Evolutionary conservation across 1,284 basidiomycete genomes (phyloP).

Genomic region (Testicularia cyperi): DNA sequence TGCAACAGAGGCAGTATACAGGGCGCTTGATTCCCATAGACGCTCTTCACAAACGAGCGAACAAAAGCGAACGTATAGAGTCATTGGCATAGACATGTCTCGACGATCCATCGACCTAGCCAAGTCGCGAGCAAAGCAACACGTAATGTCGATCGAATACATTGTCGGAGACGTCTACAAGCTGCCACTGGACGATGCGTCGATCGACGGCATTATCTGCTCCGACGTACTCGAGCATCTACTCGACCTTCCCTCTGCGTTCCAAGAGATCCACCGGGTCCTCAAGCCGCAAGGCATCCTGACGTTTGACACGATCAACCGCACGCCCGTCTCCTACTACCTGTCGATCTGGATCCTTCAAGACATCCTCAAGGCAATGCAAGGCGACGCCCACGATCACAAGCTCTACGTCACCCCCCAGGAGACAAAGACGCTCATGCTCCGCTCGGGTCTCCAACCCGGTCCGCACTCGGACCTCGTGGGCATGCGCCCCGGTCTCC

Average conservation of each 20-base stretch:
- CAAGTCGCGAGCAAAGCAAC: background rate
- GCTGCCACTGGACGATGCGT: constrained; percentile 3
- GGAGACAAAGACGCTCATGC: constrained; percentile 10
- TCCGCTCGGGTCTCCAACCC: background rate
- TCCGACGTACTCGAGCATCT: constrained; percentile 43
- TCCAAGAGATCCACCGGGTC: constrained; percentile 67
- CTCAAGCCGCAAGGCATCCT: constrained; percentile 92
- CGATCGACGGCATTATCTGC: constrained; percentile 33
- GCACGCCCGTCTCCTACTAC: constrained; percentile 37
- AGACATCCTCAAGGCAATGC: constrained; percentile 22
- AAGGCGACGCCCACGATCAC: constrained; percentile 40
- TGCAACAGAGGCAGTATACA: constrained; percentile 30
- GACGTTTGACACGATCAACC: constrained; percentile 65
- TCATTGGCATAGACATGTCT: constrained; percentile 21
- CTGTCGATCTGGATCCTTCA: constrained; percentile 37
- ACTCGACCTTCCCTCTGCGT: constrained; percentile 20
- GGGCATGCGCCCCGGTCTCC: constrained; percentile 15
- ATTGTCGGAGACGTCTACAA: constrained; percentile 19
- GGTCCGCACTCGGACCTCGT: constrained; percentile 11
- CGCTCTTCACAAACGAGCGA: too few species aligned
- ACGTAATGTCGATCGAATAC: constrained; percentile 6
- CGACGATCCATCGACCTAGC: constrained; percentile 14
- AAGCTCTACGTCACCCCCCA: constrained; percentile 24
- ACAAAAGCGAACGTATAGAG: constrained; percentile 3
- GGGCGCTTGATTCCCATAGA: background rate